phyloP scores from a whole-genome alignment of 73 alveolate genomes.

The Blepharisma stoltei region DNA sequence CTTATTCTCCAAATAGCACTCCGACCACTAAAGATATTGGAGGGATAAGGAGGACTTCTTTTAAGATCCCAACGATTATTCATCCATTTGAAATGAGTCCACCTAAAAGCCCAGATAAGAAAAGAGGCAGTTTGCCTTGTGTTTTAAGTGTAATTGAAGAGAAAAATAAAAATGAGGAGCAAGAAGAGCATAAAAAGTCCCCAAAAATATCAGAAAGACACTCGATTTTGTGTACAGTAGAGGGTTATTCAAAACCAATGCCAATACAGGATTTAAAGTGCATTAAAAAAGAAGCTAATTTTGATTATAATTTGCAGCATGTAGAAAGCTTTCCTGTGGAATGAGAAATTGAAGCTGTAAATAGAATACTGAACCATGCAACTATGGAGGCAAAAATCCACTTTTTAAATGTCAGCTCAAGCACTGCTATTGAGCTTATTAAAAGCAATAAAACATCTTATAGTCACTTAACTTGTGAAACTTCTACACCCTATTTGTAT shows the following conservation, averaged over 20 bases:
- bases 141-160: too few species aligned
- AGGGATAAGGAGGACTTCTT: too few species aligned
- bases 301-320: constrained; percentile 1
- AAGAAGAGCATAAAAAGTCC: too few species aligned
- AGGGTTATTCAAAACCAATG: background rate
- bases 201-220: too few species aligned
- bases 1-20: too few species aligned
- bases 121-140: too few species aligned
- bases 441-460: background rate
- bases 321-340: background rate
- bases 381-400: background rate
- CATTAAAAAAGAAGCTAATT: background rate
- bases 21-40: too few species aligned
- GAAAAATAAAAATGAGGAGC: too few species aligned
- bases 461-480: constrained; percentile 1
- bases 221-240: background rate
- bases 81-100: too few species aligned
- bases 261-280: constrained; percentile 2
- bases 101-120: too few species aligned
- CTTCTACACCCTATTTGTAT: constrained; percentile 17
- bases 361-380: background rate
- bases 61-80: too few species aligned
- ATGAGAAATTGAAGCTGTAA: constrained; percentile 16
- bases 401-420: constrained; percentile 15
- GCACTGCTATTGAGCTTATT: background rate